Conservation (phyloP, 352 stramenopile species). For the Phytophthora agathidicida region DNA sequence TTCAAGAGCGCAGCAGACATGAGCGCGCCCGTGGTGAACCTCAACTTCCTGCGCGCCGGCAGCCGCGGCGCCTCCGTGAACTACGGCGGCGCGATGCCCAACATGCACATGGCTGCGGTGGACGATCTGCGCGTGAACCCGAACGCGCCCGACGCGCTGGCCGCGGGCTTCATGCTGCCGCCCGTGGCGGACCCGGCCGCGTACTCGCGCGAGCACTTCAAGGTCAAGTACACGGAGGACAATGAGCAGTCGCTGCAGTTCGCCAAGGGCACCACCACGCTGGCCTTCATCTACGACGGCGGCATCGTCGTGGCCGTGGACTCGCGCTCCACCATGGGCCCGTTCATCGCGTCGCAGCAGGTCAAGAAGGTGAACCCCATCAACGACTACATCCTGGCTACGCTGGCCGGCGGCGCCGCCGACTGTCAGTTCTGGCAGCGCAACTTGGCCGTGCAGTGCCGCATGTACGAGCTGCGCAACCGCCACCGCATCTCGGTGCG, state of each 20-base stretch:
- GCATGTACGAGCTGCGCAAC: conserved; percentile 99
- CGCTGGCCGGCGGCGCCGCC: conserved; percentile 97
- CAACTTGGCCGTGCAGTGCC: conserved; percentile 96
- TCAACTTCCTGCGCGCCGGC: conserved; percentile 77
- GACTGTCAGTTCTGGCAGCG: conserved; percentile 99
- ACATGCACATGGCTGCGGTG: conserved; percentile 56
- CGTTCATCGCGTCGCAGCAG: conserved; percentile 98
- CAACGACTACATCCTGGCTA: conserved; percentile 99
- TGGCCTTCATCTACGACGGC: conserved; percentile 99
- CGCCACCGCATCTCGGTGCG: conserved; percentile 99
- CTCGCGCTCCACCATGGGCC: conserved; percentile 98
- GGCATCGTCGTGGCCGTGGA: conserved; percentile 99
- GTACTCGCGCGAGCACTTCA: conserved; percentile 97
- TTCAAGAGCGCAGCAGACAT: conserved; percentile 8
- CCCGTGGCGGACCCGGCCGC: conserved; percentile 90
- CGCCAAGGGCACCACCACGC: conserved; percentile 99
- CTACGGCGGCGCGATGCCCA: conserved; percentile 81
- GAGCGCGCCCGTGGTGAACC: conserved; percentile 57
- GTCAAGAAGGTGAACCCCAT: conserved; percentile 99
- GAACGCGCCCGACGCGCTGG: conserved; percentile 35
- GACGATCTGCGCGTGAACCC: conserved; percentile 40
- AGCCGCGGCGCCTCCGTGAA: conserved; percentile 63
- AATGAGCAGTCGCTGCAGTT: conserved; percentile 97
- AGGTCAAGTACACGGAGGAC: conserved; percentile 97
- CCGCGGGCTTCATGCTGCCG: conserved; percentile 74